Conservation (phyloP, 257 asterid species). For the Fraxinus excelsior region DNA sequence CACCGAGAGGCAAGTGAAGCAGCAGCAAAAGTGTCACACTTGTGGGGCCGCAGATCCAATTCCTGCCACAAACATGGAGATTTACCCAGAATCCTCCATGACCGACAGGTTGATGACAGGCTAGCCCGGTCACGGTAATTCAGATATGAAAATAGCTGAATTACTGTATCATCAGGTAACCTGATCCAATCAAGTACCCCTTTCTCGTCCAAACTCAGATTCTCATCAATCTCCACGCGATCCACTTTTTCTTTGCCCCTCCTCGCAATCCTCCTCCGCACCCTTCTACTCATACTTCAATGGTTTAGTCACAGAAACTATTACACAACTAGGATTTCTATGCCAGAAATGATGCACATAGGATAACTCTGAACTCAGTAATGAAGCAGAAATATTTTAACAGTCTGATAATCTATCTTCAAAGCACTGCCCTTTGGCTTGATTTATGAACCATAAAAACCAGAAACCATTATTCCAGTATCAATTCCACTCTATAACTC, state of each 20-base stretch:
- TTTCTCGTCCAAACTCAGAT: slow-evolving; percentile 37
- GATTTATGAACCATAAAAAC: slow-evolving; percentile 13
- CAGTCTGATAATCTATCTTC: slow-evolving; percentile 16
- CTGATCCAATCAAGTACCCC: slow-evolving; percentile 69
- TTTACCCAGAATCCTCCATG: slow-evolving; percentile 65
- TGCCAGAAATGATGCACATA: slow-evolving; percentile 13
- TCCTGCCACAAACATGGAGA: slow-evolving; percentile 68
- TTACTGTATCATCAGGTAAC: slow-evolving; percentile 70
- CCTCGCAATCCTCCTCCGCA: slow-evolving; percentile 58
- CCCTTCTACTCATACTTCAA: slow-evolving; percentile 64
- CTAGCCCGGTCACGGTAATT: slow-evolving; percentile 83
- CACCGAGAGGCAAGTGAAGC: slow-evolving; percentile 67
- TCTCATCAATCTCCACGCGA: slow-evolving; percentile 43
- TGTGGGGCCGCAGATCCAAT: slow-evolving; percentile 69
- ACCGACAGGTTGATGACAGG: slow-evolving; percentile 70
- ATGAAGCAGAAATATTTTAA: slow-evolving; percentile 21
- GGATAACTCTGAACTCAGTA: slow-evolving; percentile 10
- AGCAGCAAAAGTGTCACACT: slow-evolving; percentile 53
- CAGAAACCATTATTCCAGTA: slow-evolving; percentile 7
- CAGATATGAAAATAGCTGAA: slow-evolving; percentile 65
- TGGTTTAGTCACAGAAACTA: slow-evolving; percentile 16
- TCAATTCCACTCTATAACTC: slow-evolving; percentile 17
- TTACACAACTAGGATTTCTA: slow-evolving; percentile 17
- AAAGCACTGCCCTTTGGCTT: slow-evolving; percentile 20
- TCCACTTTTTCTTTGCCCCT: slow-evolving; percentile 56